Evolutionary conservation across 202 grass and related monocot genomes (phyloP).

Genomic region (Elaeis oleifera): DNA sequence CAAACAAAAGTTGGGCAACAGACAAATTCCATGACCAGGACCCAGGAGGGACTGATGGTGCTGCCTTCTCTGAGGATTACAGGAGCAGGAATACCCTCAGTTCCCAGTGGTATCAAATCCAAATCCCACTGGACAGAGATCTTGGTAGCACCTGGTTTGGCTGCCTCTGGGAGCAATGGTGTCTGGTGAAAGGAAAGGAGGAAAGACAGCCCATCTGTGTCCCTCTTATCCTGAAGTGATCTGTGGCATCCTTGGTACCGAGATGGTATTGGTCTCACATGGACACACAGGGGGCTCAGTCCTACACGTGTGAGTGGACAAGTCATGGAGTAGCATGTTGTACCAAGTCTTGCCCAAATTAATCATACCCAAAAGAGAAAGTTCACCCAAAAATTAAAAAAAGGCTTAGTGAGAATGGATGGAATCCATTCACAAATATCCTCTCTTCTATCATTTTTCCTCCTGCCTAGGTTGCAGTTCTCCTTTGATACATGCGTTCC

Average conservation of each 20-base stretch:
- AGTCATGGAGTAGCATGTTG: slow-evolving; percentile 29
- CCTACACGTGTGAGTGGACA: slow-evolving; percentile 54
- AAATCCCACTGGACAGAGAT: slow-evolving; percentile 10
- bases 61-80: slow-evolving; percentile 8
- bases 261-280: slow-evolving; percentile 33
- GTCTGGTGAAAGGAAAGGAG: slow-evolving; percentile 3
- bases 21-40: too few relatives aligned
- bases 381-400: neutral
- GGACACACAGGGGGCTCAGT: slow-evolving; percentile 24
- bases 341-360: neutral
- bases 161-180: slow-evolving; percentile 1
- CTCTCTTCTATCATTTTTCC: too few relatives aligned
- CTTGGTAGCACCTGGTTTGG: slow-evolving; percentile 2
- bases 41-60: neutral
- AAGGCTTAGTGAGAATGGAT: neutral
- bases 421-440: too few relatives aligned
- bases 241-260: slow-evolving; percentile 30
- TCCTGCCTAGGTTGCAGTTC: too few relatives aligned
- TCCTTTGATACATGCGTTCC: too few relatives aligned
- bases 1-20: too few relatives aligned
- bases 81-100: neutral
- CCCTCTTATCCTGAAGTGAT: slow-evolving; percentile 16
- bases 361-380: neutral
- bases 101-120: slow-evolving; percentile 7
- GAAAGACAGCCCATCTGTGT: slow-evolving; percentile 11